These are phyloP conservation scores for Lantana camara DNA, from an alignment of 257 asterid genomes.

Conservation along the genomic window DNA sequence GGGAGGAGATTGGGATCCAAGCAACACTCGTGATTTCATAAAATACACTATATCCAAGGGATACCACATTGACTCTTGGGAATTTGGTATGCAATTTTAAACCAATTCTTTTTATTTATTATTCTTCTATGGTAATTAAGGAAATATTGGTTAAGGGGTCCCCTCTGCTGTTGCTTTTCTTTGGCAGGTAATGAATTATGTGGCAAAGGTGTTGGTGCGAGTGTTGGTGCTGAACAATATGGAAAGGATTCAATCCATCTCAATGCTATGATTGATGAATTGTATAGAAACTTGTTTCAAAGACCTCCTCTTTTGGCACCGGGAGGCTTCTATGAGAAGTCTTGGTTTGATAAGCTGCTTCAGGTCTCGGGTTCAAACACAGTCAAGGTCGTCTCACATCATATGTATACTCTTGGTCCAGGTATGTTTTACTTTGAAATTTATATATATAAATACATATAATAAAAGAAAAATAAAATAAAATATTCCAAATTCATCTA, in stretches of 20 bases:
- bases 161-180: slow-evolving; percentile 11
- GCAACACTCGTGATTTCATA: slow-evolving; percentile 74
- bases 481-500: neutral
- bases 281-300: slow-evolving; percentile 40
- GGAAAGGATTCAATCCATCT: slow-evolving; percentile 67
- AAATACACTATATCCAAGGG: slow-evolving; percentile 70
- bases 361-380: slow-evolving; percentile 66
- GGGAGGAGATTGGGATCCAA: slow-evolving; percentile 82
- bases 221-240: slow-evolving; percentile 71
- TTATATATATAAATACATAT: too few species aligned
- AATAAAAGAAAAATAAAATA: too few species aligned
- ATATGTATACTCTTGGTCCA: slow-evolving; percentile 82
- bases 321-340: slow-evolving; percentile 89
- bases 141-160: slow-evolving; percentile 19
- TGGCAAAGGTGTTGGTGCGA: slow-evolving; percentile 86
- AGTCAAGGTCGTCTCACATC: slow-evolving; percentile 70
- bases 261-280: slow-evolving; percentile 47
- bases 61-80: slow-evolving; percentile 85
- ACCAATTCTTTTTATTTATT: neutral
- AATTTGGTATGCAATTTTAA: slow-evolving; percentile 59
- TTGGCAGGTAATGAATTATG: slow-evolving; percentile 84
- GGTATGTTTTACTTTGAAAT: slow-evolving; percentile 52
- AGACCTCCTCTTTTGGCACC: slow-evolving; percentile 76
- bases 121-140: slow-evolving; percentile 13
- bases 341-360: slow-evolving; percentile 73